Evolutionary conservation across 345 rosid species (phyloP).

Genomic region (Nephelium lappaceum): DNA sequence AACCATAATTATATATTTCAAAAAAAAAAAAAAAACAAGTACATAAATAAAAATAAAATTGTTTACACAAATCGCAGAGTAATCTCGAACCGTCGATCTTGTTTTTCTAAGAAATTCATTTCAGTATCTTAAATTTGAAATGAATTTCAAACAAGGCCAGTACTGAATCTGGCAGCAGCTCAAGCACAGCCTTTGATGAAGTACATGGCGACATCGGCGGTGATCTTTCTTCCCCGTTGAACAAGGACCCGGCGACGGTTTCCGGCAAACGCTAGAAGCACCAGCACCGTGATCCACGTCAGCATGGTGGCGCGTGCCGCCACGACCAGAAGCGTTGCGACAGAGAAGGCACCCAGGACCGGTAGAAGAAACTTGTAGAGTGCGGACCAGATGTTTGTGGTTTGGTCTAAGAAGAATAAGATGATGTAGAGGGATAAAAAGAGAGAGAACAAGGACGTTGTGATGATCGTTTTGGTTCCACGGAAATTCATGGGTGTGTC

Average conservation of each 20-base stretch:
- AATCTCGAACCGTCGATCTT: neutral
- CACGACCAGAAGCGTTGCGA: conserved; percentile 23
- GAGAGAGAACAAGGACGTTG: conserved; percentile 22
- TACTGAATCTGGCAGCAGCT: neutral
- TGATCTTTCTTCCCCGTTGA: conserved; percentile 47
- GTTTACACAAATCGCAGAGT: neutral
- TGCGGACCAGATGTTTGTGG: conserved; percentile 21
- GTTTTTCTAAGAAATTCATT: neutral
- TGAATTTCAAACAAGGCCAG: neutral
- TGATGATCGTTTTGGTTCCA: conserved; percentile 14
- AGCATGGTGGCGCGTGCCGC: conserved; percentile 57
- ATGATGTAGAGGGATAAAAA: conserved; percentile 21
- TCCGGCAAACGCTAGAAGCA: conserved; percentile 52
- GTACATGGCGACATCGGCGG: conserved; percentile 39
- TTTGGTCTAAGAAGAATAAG: conserved; percentile 6
- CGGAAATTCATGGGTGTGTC: neutral
- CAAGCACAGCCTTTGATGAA: conserved; percentile 26
- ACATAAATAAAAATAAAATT: neutral
- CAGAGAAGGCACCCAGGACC: conserved; percentile 30
- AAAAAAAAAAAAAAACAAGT: too few relatives aligned
- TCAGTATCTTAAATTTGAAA: too few relatives aligned
- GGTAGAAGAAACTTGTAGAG: conserved; percentile 16
- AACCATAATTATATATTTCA: too few relatives aligned
- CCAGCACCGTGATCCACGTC: conserved; percentile 55
- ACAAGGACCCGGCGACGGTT: conserved; percentile 50